Evolutionary conservation across 768 basidiomycete genomes (phyloP), one percentile per base, ranked within the genome.

Genomic region (Mycena alexandri): DNA sequence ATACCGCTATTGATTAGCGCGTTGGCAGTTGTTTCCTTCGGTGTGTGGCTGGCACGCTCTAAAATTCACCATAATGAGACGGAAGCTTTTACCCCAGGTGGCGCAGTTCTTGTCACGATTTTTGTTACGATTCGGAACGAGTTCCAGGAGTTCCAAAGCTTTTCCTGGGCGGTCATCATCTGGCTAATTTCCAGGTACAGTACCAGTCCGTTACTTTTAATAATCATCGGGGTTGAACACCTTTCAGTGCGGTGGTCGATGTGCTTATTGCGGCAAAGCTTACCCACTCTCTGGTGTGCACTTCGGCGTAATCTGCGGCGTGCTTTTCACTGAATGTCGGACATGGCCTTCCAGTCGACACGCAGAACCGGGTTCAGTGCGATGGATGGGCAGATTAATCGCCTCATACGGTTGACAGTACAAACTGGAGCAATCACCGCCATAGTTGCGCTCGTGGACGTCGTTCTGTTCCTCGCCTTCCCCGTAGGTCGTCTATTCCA

Each of bases 391-490:
- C 44, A 63, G 33, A 66, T 70, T 24, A 66, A 63, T 24, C 60
- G 64, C 14, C 63, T 66, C 21, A 21, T 66, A 19, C 64, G 64
- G 13, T 75, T 74, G 38, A 73, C 72, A 6, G 73, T 77, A 17
- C 73, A 75, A 57, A 75, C 75, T n/a, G 77, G 77, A 29, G 52
- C 72, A 14, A 60, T 76, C 42, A 76, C 76, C 4, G 67, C 77
- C 17, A 24, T 75, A 1, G 70, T 66, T 43, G 77, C 75, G 17
- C 69, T 73, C 12, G 55, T 65, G 2, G 75, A 75, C 48, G 25
- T 78, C 16, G 66, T 75, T 19, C 53, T 70, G 14, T 76, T 72
- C 54, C 64, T 75, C n/a, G 16, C 41, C 5, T 52, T 64, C 22
- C 63, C 69, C n/a, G 72, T 72, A 56, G 56, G 71, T 1, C 46